phyloP scores from a whole-genome alignment of 129 eudicot genomes.

The Flaveria robusta region DNA sequence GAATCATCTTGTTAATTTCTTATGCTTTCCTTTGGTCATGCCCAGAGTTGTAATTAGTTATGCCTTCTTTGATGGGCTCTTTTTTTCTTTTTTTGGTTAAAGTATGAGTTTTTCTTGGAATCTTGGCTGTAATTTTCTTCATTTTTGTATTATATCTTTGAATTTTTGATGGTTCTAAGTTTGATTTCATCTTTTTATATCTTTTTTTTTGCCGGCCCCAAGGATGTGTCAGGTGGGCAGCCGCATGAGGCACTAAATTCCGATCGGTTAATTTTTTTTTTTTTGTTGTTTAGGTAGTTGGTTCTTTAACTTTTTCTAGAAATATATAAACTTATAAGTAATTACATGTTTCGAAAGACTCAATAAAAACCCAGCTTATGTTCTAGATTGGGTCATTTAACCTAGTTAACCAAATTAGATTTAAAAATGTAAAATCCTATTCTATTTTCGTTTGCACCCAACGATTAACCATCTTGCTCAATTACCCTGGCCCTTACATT shows the following conservation, averaged over 20 bases:
- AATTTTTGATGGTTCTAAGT: slow-evolving; percentile 8
- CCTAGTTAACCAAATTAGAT: too few relatives aligned
- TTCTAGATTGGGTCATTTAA: too few relatives aligned
- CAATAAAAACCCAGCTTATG: too few relatives aligned
- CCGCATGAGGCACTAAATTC: too few relatives aligned
- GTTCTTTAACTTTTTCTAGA: background rate
- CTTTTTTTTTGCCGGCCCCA: too few relatives aligned
- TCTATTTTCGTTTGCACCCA: too few relatives aligned
- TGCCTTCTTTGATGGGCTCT: slow-evolving; percentile 15
- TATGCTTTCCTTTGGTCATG: slow-evolving; percentile 25
- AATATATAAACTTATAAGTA: background rate
- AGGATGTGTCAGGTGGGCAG: too few relatives aligned
- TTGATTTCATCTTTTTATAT: too few relatives aligned
- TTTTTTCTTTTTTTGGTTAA: background rate
- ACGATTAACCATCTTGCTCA: too few relatives aligned
- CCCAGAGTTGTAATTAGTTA: slow-evolving; percentile 34
- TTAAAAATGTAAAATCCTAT: too few relatives aligned
- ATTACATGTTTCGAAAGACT: too few relatives aligned
- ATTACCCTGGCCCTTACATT: too few relatives aligned
- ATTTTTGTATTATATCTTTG: background rate
- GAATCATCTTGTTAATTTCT: background rate
- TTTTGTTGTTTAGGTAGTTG: background rate
- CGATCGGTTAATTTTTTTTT: background rate
- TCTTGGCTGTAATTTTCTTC: background rate
- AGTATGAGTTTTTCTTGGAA: background rate